These are phyloP conservation scores for Punctularia strigosozonata DNA, from an alignment of 768 basidiomycete genomes.

Conservation along the genomic window DNA sequence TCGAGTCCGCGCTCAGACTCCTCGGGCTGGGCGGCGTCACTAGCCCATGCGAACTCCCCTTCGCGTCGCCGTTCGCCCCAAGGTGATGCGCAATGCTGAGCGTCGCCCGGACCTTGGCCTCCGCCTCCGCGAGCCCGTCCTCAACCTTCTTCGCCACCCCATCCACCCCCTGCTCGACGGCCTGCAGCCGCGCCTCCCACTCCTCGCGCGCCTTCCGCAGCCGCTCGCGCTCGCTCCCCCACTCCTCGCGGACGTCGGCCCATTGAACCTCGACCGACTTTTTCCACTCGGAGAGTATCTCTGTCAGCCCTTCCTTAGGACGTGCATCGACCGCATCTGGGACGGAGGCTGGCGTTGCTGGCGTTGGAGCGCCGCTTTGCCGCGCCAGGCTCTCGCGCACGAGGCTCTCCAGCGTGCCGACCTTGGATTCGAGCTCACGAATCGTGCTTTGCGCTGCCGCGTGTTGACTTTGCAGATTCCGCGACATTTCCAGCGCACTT, in stretches of 20 bases:
- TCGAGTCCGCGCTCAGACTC: conserved; percentile 54
- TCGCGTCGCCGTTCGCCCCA: conserved; percentile 19
- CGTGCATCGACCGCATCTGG: conserved; percentile 20
- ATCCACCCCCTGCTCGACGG: conserved; percentile 43
- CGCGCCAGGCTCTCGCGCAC: conserved; percentile 35
- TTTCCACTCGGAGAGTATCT: conserved; percentile 61
- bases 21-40: conserved; percentile 72
- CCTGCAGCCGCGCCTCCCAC: conserved; percentile 56
- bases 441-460: conserved; percentile 67
- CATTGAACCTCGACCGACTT: conserved; percentile 71
- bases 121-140: conserved; percentile 20
- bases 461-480: conserved; percentile 68
- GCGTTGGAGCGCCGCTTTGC: conserved; percentile 22
- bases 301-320: conserved; percentile 38
- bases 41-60: conserved; percentile 31
- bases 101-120: too few species aligned
- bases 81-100: conserved; percentile 17
- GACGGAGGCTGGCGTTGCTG: conserved; percentile 9
- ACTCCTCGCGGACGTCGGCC: conserved; percentile 68
- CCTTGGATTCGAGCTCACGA: conserved; percentile 53
- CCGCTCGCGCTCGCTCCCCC: conserved; percentile 70
- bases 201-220: conserved; percentile 65
- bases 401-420: conserved; percentile 53
- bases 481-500: conserved; percentile 61
- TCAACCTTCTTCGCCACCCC: conserved; percentile 26